Base-by-base conservation (phyloP, 257 asterid genomes). In the Avicennia marina region DNA sequence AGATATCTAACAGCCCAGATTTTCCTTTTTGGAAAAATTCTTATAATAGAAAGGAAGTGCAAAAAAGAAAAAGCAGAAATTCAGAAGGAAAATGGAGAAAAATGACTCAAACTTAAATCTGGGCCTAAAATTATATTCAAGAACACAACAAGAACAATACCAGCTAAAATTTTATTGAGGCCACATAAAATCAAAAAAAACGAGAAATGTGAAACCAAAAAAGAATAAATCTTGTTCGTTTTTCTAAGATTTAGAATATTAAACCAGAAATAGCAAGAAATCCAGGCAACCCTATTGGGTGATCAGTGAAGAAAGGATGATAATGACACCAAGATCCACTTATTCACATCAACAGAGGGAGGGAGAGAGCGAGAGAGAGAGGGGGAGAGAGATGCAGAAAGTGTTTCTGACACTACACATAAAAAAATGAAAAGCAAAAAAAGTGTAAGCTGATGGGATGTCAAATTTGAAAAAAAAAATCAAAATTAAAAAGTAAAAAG, bases 311-410 rank as follows among this genome's bases (percentile, higher is more conserved):
- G 43, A 62, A 39, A 21, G 15, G 52, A n/a, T n/a, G n/a, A n/a
- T n/a, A 29, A 65, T 21, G 67, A 70, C 60, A 56, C 48, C 60
- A 56, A 68, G 72, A 68, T 72, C 67, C 74, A 53, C 58, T 58
- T n/a, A 42, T 63, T 58, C 24, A 69, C 29, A 51, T 39, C 34
- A 0, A 27, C 5, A 50, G 1, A 61, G 17, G 34, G 31, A 34
- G 16, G 48, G 29, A 33, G 57, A 26, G 45, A 44, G 32, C 12
- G 39, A 58, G 39, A 11, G 47, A 43, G n/a, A n/a, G n/a, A n/a
- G n/a, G n/a, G n/a, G n/a, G n/a, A n/a, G n/a, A n/a, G n/a, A n/a
- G n/a, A n/a, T n/a, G n/a, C n/a, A n/a, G n/a, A n/a, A n/a, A n/a
- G n/a, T n/a, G n/a, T n/a, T n/a, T 56, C 18, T 24, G 47, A 8